Evolutionary conservation across 306 rosid genomes (phyloP).

Genomic region (Betula pendula): DNA sequence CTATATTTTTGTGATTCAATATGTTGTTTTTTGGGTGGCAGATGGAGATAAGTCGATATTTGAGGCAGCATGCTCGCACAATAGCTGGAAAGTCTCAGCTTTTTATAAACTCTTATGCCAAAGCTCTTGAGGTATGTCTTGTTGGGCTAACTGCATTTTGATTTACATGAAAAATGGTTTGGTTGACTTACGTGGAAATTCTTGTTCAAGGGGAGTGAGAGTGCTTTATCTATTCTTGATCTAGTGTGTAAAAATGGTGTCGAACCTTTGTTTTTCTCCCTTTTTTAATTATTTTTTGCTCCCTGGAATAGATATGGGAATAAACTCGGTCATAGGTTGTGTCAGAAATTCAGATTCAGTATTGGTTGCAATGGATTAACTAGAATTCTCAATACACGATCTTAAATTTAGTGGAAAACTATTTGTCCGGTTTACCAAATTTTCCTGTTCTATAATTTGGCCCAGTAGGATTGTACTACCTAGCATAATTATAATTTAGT

Average conservation of each 20-base stretch:
- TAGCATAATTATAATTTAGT: too few relatives aligned
- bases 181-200: not conserved
- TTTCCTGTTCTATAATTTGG: too few relatives aligned
- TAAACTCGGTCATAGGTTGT: not conserved
- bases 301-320: not conserved
- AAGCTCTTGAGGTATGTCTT: constrained; percentile 84
- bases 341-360: not conserved
- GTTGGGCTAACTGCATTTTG: not conserved
- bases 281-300: not conserved
- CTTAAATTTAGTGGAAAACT: not conserved
- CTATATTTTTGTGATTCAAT: constrained; percentile 1
- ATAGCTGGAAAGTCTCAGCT: constrained; percentile 92
- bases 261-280: not conserved
- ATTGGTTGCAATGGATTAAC: not conserved
- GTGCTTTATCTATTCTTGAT: not conserved
- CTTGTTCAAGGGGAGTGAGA: not conserved
- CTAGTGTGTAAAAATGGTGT: not conserved
- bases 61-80: constrained; percentile 91
- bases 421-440: too few relatives aligned
- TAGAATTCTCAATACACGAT: not conserved
- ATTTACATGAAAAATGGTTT: not conserved
- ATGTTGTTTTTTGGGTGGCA: constrained; percentile 39
- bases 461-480: too few relatives aligned
- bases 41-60: constrained; percentile 97
- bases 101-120: constrained; percentile 93